These are phyloP conservation scores for Phylloporus gajari DNA, from an alignment of 1,284 basidiomycete genomes.

Conservation along the genomic window DNA sequence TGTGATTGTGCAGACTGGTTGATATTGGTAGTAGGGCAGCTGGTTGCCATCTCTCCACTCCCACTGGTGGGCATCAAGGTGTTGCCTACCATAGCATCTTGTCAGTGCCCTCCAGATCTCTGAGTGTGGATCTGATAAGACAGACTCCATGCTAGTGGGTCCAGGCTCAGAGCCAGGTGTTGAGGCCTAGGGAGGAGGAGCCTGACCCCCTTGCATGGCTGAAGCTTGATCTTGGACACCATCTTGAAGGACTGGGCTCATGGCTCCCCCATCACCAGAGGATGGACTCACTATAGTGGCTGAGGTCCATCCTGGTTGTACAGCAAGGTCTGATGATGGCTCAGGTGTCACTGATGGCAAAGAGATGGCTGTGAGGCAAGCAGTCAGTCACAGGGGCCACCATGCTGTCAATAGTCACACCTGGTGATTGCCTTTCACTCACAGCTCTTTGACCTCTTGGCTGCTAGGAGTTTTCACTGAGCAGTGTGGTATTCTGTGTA, in stretches of 20 bases:
- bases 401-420: not conserved
- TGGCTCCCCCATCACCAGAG: too few species aligned
- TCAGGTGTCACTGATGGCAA: too few species aligned
- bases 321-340: too few species aligned
- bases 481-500: conserved; percentile 8
- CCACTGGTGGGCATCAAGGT: conserved; percentile 21
- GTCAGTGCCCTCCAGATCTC: conserved; percentile 9
- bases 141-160: too few species aligned
- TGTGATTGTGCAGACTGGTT: conserved; percentile 11
- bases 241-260: too few species aligned
- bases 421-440: not conserved
- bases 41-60: conserved; percentile 21
- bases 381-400: not conserved
- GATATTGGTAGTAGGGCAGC: conserved; percentile 22
- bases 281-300: too few species aligned
- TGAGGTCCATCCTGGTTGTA: too few species aligned
- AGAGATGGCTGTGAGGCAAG: not conserved
- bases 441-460: not conserved
- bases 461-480: not conserved
- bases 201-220: too few species aligned
- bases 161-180: too few species aligned
- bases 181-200: too few species aligned
- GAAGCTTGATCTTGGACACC: too few species aligned
- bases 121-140: too few species aligned
- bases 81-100: not conserved